Evolutionary conservation across 176 grass and related monocot genomes (phyloP), one percentile per base, ranked within the genome.

Genomic region (Rhynchospora breviuscula): DNA sequence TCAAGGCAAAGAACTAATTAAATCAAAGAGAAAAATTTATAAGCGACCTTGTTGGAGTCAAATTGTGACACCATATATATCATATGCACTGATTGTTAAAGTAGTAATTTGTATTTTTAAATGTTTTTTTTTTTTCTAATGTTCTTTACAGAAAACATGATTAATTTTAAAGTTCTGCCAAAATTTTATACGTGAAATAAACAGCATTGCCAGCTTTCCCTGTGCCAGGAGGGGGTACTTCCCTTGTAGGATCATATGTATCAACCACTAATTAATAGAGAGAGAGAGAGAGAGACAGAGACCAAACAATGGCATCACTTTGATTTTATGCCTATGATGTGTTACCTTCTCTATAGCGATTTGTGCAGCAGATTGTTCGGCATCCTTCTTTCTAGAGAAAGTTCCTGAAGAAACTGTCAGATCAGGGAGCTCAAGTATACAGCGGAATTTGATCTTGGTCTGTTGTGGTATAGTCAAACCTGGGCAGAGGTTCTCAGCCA

Each of bases 321-420:
- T 78, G 7, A 10, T 10, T 78, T 33, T 57, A n/a, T 17, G 19
- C 5, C 70, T 13, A 31, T 25, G 21, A 77, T 54, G 47, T 69
- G 35, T 31, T 31, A 98, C 92, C 90, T 93, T 95, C 45, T 98
- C 95, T 74, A 98, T 64, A 63, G 95, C 95, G 51, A 98, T 93
- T 85, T 91, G 89, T 44, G 95, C 92, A 7, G 95, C 95, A 48
- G 90, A 84, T 86, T 98, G 95, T 81, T 98, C 92, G 6, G 95
- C 92, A 35, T 98, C 92, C 88, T 98, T 98, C 91, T 98, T 95
- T 82, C 86, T 84, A 71, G 87, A 40, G 81, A 93, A 93, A 33
- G 63, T 88, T 29, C 87, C 95, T 2, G 92, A 92, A 64, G 88
- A 87, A 84, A 98, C 88, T 53, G 89, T 88, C 77, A 98, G 84